These are phyloP conservation scores for Myxozyma mucilagina DNA, from an alignment of 805 yeast genomes.

Conservation along the genomic window DNA sequence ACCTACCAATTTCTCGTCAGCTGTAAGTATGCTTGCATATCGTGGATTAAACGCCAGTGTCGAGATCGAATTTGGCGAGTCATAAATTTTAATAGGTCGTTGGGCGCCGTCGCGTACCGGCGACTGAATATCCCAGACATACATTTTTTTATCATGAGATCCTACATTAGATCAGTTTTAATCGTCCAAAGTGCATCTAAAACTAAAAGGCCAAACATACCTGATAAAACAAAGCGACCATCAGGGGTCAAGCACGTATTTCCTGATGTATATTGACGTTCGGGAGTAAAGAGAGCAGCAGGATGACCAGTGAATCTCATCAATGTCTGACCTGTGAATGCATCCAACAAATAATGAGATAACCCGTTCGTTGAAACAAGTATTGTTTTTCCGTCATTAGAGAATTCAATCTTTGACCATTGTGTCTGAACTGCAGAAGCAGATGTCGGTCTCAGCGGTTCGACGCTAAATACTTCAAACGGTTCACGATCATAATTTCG, in stretches of 20 bases:
- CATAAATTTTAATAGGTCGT: conserved; percentile 34
- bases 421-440: not conserved
- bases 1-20: conserved; percentile 51
- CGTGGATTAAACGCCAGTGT: conserved; percentile 63
- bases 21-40: conserved; percentile 61
- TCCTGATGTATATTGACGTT: conserved; percentile 47
- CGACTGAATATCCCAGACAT: conserved; percentile 52
- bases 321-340: conserved; percentile 60
- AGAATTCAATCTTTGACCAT: conserved; percentile 73
- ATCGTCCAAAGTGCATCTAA: not conserved
- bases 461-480: conserved; percentile 50
- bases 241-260: conserved; percentile 65
- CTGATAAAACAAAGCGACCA: conserved; percentile 61
- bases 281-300: conserved; percentile 46
- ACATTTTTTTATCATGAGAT: conserved; percentile 53
- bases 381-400: conserved; percentile 70
- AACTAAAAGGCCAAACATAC: conserved; percentile 35
- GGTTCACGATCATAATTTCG: conserved; percentile 59
- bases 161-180: conserved; percentile 5
- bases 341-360: conserved; percentile 64
- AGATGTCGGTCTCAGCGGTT: conserved; percentile 34
- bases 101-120: conserved; percentile 27
- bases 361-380: conserved; percentile 59
- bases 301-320: conserved; percentile 54
- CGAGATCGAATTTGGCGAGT: conserved; percentile 37